Percentiles rank a stretch among this genome's conserved stretches.
Evolutionary conservation across 2,329 filamentous ascomycete genomes (phyloP).

Genomic region (Dactylellina haptotyla): DNA sequence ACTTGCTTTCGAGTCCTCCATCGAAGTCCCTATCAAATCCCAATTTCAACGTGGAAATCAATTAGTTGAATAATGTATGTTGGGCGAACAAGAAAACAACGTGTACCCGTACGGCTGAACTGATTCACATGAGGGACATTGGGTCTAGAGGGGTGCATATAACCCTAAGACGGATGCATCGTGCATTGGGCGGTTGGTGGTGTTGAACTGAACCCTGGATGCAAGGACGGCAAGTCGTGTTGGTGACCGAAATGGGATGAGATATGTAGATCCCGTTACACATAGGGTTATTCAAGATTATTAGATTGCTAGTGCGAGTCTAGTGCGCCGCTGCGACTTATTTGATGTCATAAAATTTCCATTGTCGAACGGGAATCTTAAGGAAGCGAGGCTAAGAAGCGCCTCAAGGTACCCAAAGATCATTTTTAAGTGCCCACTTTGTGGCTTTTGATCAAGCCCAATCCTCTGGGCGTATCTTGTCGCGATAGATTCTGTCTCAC

Average conservation of each 20-base stretch:
- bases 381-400: no score
- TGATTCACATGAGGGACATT: no score
- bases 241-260: slow-evolving; percentile 8
- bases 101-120: neutral
- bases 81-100: neutral
- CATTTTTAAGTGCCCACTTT: no score
- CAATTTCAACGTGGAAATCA: neutral
- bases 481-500: no score
- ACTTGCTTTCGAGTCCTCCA: no score
- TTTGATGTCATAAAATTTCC: neutral
- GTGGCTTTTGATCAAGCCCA: no score
- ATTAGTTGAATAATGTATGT: neutral
- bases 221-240: neutral
- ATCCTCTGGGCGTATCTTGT: no score
- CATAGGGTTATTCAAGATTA: neutral
- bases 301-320: neutral
- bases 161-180: neutral
- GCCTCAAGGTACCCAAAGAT: no score
- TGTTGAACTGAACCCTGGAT: neutral
- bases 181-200: neutral
- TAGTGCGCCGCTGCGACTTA: neutral
- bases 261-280: slow-evolving; percentile 32
- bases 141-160: neutral
- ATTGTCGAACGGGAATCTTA: no score
- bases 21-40: no score